phyloP scores from a whole-genome alignment of 2,329 filamentous ascomycete species.

The Venturia effusa region DNA sequence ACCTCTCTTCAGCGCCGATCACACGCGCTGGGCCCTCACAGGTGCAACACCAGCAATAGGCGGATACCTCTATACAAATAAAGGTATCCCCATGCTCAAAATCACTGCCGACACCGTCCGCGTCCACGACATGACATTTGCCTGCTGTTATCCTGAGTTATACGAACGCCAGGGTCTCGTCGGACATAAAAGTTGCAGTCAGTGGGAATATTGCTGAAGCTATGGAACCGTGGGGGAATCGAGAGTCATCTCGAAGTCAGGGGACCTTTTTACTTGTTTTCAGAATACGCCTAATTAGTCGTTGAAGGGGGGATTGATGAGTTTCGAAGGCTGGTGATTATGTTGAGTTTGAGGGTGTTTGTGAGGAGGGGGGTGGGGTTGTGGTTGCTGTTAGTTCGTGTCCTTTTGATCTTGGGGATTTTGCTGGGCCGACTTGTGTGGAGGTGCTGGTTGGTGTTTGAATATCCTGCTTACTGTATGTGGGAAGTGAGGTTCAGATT shows the following conservation, averaged over 20 bases:
- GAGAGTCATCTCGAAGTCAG: conserved; percentile 23
- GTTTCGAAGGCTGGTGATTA: conserved; percentile 28
- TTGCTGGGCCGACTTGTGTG: conserved; percentile 13
- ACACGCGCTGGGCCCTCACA: conserved; percentile 27
- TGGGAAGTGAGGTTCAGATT: too few relatives aligned
- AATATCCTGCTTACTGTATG: not conserved
- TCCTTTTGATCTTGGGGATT: conserved; percentile 27
- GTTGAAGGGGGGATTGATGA: conserved; percentile 24
- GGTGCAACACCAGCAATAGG: conserved; percentile 26
- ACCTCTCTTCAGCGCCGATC: conserved; percentile 23
- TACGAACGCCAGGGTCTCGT: conserved; percentile 23
- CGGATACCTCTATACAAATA: conserved; percentile 28
- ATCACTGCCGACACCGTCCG: conserved; percentile 28
- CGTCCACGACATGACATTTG: conserved; percentile 31
- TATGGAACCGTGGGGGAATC: conserved; percentile 26
- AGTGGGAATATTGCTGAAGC: conserved; percentile 28
- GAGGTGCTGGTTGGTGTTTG: not conserved
- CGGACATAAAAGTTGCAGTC: conserved; percentile 27
- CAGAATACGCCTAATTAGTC: conserved; percentile 30
- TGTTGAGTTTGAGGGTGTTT: conserved; percentile 28
- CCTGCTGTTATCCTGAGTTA: conserved; percentile 29
- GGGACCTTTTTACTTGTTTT: conserved; percentile 31
- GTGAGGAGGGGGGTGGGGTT: conserved; percentile 16
- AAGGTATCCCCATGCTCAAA: conserved; percentile 24
- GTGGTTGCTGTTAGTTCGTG: conserved; percentile 28